phyloP scores from a whole-genome alignment of 2,329 filamentous ascomycete species.

The Neofusicoccum kwambonambiense region DNA sequence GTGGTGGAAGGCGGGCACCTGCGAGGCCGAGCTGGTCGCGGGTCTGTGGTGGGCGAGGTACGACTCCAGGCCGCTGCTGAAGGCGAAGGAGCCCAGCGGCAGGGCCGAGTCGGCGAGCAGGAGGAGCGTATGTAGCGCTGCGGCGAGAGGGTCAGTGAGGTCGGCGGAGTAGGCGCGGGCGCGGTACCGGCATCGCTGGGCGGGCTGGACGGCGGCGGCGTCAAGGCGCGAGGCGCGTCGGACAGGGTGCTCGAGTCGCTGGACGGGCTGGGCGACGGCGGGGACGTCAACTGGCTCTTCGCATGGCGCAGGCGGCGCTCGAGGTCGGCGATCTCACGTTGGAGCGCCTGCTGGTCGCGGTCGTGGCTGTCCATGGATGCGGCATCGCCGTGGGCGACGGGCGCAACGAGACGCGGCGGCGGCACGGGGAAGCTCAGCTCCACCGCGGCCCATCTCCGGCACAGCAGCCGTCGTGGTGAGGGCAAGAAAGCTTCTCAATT shows the following conservation, averaged over 20 bases:
- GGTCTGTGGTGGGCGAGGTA: conserved; percentile 67
- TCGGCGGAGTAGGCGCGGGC: background rate
- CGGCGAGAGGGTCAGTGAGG: background rate
- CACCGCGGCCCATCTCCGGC: conserved; percentile 1
- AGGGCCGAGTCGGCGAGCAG: conserved; percentile 79
- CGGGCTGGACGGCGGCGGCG: conserved; percentile 10
- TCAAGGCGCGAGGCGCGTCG: background rate
- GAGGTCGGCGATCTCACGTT: conserved; percentile 58
- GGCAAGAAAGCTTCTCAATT: conserved; percentile 1
- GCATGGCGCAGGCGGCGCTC: conserved; percentile 52
- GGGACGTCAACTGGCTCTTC: conserved; percentile 45
- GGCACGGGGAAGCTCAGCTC: background rate
- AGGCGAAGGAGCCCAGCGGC: conserved; percentile 82
- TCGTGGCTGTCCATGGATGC: conserved; percentile 27
- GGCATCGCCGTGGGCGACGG: background rate
- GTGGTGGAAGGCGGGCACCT: conserved; percentile 52
- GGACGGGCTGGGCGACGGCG: conserved; percentile 19
- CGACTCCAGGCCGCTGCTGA: conserved; percentile 79
- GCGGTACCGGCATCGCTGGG: conserved; percentile 23
- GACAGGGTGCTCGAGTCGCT: conserved; percentile 23
- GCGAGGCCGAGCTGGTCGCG: conserved; percentile 25
- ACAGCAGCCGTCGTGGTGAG: background rate
- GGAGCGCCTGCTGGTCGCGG: conserved; percentile 28
- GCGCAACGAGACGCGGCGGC: background rate
- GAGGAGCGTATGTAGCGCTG: conserved; percentile 64